Conservation (phyloP, 2,329 filamentous ascomycete genomes). For the Beauveria australis region DNA sequence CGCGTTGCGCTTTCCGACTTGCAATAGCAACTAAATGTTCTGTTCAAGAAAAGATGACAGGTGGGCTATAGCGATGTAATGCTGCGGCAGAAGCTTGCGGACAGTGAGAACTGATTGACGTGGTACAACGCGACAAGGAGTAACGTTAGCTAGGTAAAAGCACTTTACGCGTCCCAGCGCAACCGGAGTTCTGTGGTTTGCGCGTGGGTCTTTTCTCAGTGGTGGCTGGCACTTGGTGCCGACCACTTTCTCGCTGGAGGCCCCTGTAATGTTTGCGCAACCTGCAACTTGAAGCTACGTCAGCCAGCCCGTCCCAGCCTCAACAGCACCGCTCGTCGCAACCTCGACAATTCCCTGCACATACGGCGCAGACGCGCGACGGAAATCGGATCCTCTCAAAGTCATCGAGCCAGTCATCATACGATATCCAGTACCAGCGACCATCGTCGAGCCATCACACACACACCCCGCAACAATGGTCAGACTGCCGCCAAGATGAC, state of each 20-base stretch:
- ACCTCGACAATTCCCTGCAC: not conserved
- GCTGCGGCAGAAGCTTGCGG: not conserved
- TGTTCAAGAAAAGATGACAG: not conserved
- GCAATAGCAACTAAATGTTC: not conserved
- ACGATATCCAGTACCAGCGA: not conserved
- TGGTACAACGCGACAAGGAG: not conserved
- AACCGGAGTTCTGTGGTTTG: not conserved
- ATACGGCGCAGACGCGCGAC: not conserved
- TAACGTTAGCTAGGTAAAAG: not conserved
- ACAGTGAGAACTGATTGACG: not conserved
- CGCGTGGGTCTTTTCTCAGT: not conserved
- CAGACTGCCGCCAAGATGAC: conserved; percentile 28
- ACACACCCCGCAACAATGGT: conserved; percentile 22
- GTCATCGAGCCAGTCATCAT: not conserved
- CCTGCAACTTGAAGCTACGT: not conserved
- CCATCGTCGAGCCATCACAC: not conserved
- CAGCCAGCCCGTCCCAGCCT: not conserved
- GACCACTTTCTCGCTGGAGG: conserved; percentile 13
- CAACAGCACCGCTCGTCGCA: not conserved
- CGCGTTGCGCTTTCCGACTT: not conserved
- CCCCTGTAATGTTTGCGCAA: conserved; percentile 8
- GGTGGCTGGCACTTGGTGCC: not conserved
- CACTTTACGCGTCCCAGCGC: conserved; percentile 8
- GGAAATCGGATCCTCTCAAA: too few relatives aligned
- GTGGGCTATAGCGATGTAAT: not conserved